These are phyloP conservation scores for Gaultheria prostrata DNA, from an alignment of 148 eudicot genomes.

Conservation along the genomic window DNA sequence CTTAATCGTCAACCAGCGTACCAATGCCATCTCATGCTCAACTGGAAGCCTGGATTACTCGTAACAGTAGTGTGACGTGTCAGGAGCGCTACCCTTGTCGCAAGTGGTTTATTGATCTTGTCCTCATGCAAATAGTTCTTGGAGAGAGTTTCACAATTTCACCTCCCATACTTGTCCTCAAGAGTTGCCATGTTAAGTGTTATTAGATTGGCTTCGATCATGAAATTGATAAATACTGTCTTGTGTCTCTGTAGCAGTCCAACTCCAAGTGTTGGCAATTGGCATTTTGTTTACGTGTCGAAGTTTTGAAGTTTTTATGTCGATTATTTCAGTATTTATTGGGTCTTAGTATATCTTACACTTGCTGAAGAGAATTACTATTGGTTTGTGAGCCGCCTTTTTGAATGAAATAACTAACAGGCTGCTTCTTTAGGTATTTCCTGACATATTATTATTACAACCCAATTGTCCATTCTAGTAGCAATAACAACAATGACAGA, in stretches of 20 bases:
- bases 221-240: not conserved
- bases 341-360: not conserved
- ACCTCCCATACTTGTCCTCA: not conserved
- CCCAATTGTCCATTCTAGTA: not conserved
- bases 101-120: not conserved
- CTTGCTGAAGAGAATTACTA: not conserved
- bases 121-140: not conserved
- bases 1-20: not conserved
- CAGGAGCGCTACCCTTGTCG: not conserved
- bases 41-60: not conserved
- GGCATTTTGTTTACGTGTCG: not conserved
- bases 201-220: not conserved
- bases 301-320: not conserved
- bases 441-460: not conserved
- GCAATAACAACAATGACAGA: not conserved
- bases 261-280: not conserved
- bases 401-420: not conserved
- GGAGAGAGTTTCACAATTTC: not conserved
- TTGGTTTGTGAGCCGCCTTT: not conserved
- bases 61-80: not conserved
- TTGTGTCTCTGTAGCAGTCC: conserved; percentile 1
- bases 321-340: not conserved
- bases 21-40: not conserved
- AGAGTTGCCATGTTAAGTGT: not conserved
- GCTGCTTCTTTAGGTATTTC: not conserved